A percentile compares a stretch with the other conserved stretches of the same genome.
phyloP scores from a whole-genome alignment of 2,329 filamentous ascomycete species.

The Aspergillus brunneoviolaceus region DNA sequence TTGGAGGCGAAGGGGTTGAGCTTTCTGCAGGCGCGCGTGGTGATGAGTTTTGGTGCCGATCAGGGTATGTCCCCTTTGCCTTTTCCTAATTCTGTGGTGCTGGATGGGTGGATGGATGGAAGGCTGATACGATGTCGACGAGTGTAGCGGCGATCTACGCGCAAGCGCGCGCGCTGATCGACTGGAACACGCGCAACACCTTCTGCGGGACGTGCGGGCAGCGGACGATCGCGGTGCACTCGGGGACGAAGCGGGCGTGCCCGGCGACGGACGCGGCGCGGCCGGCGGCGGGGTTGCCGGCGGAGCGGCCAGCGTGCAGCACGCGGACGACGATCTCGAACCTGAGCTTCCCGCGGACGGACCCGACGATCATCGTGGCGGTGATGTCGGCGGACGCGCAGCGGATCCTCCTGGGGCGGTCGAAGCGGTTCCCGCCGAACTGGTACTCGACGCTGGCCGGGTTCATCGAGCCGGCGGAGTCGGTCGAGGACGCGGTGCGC shows the following conservation, averaged over 20 bases:
- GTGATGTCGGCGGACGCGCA: conserved; percentile 78
- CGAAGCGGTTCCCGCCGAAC: conserved; percentile 75
- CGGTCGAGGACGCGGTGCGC: conserved; percentile 78
- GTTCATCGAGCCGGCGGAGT: conserved; percentile 83
- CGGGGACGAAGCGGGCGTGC: conserved; percentile 46
- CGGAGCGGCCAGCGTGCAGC: conserved; percentile 66
- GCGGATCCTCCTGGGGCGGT: conserved; percentile 77
- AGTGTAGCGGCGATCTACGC: conserved; percentile 79
- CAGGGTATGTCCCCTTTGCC: conserved; percentile 52
- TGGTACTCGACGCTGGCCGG: conserved; percentile 90
- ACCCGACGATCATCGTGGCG: conserved; percentile 93
- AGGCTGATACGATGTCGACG: no score
- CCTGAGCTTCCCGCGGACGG: conserved; percentile 85
- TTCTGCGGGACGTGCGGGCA: conserved; percentile 90
- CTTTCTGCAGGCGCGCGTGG: conserved; percentile 67
- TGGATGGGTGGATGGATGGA: no score
- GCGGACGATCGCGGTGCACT: conserved; percentile 62
- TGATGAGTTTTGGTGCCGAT: conserved; percentile 59
- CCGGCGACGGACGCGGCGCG: conserved; percentile 45
- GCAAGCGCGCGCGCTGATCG: conserved; percentile 80
- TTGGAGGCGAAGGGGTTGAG: conserved; percentile 62
- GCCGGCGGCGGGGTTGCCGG: conserved; percentile 28
- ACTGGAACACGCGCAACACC: conserved; percentile 92
- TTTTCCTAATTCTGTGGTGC: no score
- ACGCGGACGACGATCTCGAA: conserved; percentile 87